phyloP scores from a whole-genome alignment of 2,329 filamentous ascomycete genomes.

The Purpureocillium takamizusanense region DNA sequence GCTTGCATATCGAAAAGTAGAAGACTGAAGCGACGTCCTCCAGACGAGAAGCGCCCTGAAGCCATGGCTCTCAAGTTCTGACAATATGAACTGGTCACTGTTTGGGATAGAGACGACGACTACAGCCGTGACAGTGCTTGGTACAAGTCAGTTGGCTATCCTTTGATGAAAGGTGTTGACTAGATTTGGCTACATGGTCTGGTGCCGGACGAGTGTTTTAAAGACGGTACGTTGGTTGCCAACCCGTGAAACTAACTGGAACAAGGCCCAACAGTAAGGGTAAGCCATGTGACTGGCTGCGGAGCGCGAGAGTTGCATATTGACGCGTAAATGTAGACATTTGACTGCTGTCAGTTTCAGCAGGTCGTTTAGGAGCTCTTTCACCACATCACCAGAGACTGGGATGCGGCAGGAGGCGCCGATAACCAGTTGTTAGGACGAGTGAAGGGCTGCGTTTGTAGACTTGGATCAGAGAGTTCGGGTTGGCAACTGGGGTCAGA shows the following conservation, averaged over 20 bases:
- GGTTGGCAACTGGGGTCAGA: conserved; percentile 6
- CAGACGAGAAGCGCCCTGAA: too few species aligned
- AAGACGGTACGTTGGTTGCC: too few species aligned
- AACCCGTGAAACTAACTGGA: too few species aligned
- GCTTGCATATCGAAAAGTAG: too few species aligned
- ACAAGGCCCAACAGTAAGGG: too few species aligned
- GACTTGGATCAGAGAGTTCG: conserved; percentile 3
- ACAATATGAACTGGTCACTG: too few species aligned
- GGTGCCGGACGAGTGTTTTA: too few species aligned
- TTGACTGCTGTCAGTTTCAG: neutral
- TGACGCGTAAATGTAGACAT: neutral
- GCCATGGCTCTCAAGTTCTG: too few species aligned
- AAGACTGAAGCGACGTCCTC: too few species aligned
- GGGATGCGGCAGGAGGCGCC: neutral
- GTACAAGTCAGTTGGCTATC: neutral
- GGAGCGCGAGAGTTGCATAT: too few species aligned
- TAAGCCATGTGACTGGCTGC: too few species aligned
- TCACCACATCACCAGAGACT: neutral
- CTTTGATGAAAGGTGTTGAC: neutral
- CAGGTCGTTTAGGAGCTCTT: neutral
- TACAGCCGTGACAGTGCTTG: neutral
- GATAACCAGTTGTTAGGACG: neutral
- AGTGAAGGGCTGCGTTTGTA: neutral
- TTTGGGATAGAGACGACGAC: neutral
- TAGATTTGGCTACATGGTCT: neutral